Evolutionary conservation across 139 green algal genomes (phyloP).

Genomic region (Chlorella sorokiniana): DNA sequence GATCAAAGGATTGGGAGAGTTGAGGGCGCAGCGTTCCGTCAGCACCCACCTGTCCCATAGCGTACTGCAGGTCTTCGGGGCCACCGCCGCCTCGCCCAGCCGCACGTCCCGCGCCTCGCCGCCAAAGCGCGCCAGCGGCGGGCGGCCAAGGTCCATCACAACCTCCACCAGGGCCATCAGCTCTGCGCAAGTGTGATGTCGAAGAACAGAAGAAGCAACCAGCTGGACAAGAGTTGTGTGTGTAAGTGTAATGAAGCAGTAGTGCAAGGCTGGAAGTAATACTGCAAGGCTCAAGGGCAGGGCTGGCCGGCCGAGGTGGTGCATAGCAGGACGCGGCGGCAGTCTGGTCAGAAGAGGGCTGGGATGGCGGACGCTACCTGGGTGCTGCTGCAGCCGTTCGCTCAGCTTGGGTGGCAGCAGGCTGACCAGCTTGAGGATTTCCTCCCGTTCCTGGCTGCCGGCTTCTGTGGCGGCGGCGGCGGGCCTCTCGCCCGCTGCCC

Average conservation of each 20-base stretch:
- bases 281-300: no score
- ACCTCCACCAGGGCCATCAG: slow-evolving; percentile 24
- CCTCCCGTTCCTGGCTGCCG: background rate
- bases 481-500: background rate
- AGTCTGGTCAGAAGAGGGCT: no score
- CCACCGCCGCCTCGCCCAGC: slow-evolving; percentile 60
- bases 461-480: background rate
- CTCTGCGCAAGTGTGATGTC: no score
- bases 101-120: slow-evolving; percentile 61
- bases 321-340: no score
- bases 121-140: slow-evolving; percentile 67
- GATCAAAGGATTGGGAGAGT: background rate
- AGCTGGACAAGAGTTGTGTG: no score
- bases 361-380: no score
- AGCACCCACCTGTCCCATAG: slow-evolving; percentile 40
- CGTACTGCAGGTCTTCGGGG: slow-evolving; percentile 62
- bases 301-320: no score
- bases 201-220: no score
- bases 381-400: slow-evolving; percentile 7
- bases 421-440: slow-evolving; percentile 18
- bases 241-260: no score
- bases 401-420: slow-evolving; percentile 16
- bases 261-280: no score
- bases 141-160: slow-evolving; percentile 66
- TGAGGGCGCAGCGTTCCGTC: background rate